phyloP scores from a whole-genome alignment of 108 stramenopile species.

The Cyclotella baltica region DNA sequence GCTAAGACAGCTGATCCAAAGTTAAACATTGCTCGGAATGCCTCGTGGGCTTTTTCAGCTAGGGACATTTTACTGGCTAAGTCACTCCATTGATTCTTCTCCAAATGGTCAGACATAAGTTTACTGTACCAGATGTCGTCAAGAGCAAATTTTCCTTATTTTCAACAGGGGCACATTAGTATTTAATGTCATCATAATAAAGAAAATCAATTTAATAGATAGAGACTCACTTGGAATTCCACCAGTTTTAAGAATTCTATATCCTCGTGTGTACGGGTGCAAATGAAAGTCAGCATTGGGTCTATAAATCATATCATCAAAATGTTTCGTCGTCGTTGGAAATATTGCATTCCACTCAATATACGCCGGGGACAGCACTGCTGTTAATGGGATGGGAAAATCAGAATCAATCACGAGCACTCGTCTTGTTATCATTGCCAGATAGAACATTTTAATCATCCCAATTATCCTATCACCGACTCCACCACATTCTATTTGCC shows the following conservation, averaged over 20 bases:
- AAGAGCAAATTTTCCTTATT: neutral
- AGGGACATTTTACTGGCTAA: neutral
- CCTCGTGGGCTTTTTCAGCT: neutral
- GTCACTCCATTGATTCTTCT: neutral
- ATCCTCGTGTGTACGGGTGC: neutral
- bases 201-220: too few species aligned
- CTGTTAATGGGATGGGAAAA: neutral
- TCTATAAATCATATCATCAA: neutral
- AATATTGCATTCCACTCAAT: constrained; percentile 15
- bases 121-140: constrained; percentile 4
- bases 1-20: neutral
- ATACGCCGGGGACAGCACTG: neutral
- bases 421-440: constrained; percentile 6
- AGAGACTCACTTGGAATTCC: neutral
- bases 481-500: neutral
- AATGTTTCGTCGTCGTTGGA: neutral
- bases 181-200: too few species aligned
- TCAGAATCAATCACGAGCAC: constrained; percentile 1
- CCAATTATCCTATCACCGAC: constrained; percentile 9
- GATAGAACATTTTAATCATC: constrained; percentile 16
- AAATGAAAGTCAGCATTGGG: neutral
- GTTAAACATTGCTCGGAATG: neutral
- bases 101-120: neutral
- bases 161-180: too few species aligned
- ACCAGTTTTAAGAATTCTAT: neutral